These are phyloP conservation scores for Zizania palustris DNA, from an alignment of 202 grass and related monocot species.

Conservation along the genomic window DNA sequence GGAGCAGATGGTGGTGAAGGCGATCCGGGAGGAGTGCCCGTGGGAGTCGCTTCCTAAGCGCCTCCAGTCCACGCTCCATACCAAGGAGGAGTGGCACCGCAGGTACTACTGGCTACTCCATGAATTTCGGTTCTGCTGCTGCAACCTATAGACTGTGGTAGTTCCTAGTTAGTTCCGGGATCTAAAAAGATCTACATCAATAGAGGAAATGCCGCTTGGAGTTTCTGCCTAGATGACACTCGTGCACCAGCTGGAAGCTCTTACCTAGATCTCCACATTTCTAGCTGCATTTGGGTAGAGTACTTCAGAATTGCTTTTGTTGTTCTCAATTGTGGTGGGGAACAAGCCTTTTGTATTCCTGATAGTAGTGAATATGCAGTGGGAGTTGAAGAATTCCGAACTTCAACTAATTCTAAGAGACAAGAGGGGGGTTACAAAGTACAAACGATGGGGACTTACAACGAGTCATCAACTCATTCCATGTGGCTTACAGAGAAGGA, in stretches of 20 bases:
- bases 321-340: slow-evolving; percentile 12
- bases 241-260: not conserved
- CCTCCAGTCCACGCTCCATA: slow-evolving; percentile 67
- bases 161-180: slow-evolving; percentile 9
- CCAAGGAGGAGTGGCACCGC: slow-evolving; percentile 92
- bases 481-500: not conserved
- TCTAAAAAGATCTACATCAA: not conserved
- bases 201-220: slow-evolving; percentile 20
- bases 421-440: not conserved
- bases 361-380: not conserved
- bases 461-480: not conserved
- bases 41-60: slow-evolving; percentile 91
- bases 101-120: slow-evolving; percentile 41
- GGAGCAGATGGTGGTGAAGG: slow-evolving; percentile 91
- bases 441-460: not conserved
- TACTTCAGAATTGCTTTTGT: not conserved
- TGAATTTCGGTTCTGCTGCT: slow-evolving; percentile 21
- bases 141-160: not conserved
- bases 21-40: slow-evolving; percentile 80
- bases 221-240: not conserved
- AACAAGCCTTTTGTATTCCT: slow-evolving; percentile 4
- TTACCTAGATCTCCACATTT: slow-evolving; percentile 31
- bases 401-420: not conserved
- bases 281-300: slow-evolving; percentile 19
- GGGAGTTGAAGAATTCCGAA: not conserved